These are phyloP conservation scores for Cicer judaicum DNA, from an alignment of 306 rosid species.

Conservation along the genomic window DNA sequence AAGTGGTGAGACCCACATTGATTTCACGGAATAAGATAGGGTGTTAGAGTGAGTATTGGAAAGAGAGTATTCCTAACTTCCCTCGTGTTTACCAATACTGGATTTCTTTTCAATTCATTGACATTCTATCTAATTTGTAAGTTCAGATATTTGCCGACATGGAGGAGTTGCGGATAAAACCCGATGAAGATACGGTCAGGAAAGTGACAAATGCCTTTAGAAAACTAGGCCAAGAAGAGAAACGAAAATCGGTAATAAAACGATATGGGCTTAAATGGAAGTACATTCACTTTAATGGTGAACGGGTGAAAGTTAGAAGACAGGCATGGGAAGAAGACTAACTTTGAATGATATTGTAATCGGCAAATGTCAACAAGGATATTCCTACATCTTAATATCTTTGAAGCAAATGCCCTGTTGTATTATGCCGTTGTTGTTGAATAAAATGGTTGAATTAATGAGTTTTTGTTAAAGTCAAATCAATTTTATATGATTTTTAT, in stretches of 20 bases:
- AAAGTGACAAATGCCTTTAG: conserved; percentile 69
- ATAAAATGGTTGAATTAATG: conserved; percentile 1
- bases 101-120: neutral
- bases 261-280: conserved; percentile 81
- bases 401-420: neutral
- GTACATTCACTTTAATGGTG: conserved; percentile 82
- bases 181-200: conserved; percentile 86
- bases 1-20: too few relatives aligned
- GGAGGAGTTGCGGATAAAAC: conserved; percentile 81
- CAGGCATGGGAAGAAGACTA: conserved; percentile 52
- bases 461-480: neutral
- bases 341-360: conserved; percentile 45
- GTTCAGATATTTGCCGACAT: conserved; percentile 86
- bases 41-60: too few relatives aligned
- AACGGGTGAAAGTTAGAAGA: conserved; percentile 75
- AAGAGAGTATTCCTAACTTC: too few relatives aligned
- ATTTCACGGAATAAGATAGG: too few relatives aligned
- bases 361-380: conserved; percentile 30
- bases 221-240: conserved; percentile 72
- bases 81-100: neutral
- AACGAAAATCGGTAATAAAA: conserved; percentile 58
- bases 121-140: conserved; percentile 28
- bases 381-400: conserved; percentile 5
- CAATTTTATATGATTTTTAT: too few relatives aligned
- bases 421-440: neutral